These are phyloP conservation scores for Osmozyma mogii DNA, from an alignment of 805 yeast genomes.

Conservation along the genomic window DNA sequence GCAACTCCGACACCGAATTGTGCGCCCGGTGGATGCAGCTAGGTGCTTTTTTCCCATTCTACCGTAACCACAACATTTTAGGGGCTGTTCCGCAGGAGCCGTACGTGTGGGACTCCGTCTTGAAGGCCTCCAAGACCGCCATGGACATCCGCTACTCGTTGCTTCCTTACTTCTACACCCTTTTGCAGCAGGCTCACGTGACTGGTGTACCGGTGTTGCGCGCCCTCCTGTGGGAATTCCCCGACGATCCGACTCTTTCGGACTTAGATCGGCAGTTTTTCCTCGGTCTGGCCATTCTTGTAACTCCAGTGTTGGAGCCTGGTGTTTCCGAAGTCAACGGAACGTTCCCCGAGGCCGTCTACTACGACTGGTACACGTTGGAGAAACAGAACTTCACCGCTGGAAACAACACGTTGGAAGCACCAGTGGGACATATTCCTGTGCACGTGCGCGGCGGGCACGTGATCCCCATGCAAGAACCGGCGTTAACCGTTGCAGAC, in stretches of 20 bases:
- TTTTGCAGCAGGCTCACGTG: constrained; percentile 15
- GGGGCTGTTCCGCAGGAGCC: constrained; percentile 23
- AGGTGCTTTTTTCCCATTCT: constrained; percentile 27
- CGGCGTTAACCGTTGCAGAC: constrained; percentile 17
- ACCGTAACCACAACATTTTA: constrained; percentile 22
- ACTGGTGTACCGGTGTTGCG: constrained; percentile 17
- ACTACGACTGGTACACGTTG: constrained; percentile 19
- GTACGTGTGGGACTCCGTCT: constrained; percentile 21
- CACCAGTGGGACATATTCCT: constrained; percentile 20
- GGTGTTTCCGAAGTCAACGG: constrained; percentile 15
- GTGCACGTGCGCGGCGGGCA: constrained; percentile 17
- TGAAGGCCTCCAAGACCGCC: constrained; percentile 18
- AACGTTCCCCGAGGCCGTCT: constrained; percentile 16
- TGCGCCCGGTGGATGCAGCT: constrained; percentile 26
- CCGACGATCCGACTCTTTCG: constrained; percentile 10
- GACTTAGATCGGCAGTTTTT: constrained; percentile 17
- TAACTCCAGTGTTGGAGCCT: constrained; percentile 19
- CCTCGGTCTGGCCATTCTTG: constrained; percentile 18
- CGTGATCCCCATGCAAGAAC: constrained; percentile 16
- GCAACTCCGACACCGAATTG: constrained; percentile 18
- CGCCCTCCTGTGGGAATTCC: constrained; percentile 18
- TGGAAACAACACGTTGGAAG: constrained; percentile 16
- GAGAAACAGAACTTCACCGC: constrained; percentile 9
- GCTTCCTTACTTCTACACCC: constrained; percentile 20
- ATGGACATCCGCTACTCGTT: constrained; percentile 32